These are phyloP conservation scores for Leucocoprinus leucothites DNA, from an alignment of 768 basidiomycete species.

Conservation along the genomic window DNA sequence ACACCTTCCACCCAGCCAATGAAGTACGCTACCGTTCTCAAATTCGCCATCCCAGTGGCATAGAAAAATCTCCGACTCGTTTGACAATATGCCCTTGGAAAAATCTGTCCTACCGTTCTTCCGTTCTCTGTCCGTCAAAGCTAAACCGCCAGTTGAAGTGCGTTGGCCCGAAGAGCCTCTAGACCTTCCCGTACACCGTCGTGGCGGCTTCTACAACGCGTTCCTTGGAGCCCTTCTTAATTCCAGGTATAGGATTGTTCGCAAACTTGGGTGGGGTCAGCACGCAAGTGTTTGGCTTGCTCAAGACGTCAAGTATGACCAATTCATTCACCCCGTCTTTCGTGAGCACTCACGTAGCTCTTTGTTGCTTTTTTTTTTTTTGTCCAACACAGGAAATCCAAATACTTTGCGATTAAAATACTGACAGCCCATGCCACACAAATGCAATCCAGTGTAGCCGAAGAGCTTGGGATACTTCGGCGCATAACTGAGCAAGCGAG, in stretches of 20 bases:
- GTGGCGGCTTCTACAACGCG: neutral
- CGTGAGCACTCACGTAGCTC: neutral
- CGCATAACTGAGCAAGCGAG: neutral
- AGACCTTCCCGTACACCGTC: neutral
- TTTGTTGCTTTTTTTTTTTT: neutral
- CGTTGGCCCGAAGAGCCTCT: neutral
- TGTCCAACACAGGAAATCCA: slow-evolving; percentile 26
- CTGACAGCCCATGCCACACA: slow-evolving; percentile 31
- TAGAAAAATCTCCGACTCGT: no score
- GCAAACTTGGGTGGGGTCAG: slow-evolving; percentile 54
- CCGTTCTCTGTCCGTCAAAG: neutral
- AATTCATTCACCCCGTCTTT: neutral
- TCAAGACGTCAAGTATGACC: slow-evolving; percentile 24
- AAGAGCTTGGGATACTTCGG: slow-evolving; percentile 30
- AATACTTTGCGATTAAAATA: slow-evolving; percentile 49
- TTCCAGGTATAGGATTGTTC: slow-evolving; percentile 42
- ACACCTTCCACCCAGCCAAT: no score
- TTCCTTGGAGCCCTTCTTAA: neutral
- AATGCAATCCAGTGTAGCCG: neutral
- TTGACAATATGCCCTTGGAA: no score
- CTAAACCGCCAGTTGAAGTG: neutral
- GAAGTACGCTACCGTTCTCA: no score
- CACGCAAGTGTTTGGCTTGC: slow-evolving; percentile 48
- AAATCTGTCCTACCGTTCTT: neutral
- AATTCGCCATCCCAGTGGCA: no score